These are phyloP conservation scores for Alternaria brassicae DNA, from an alignment of 2,329 filamentous ascomycete species.

Conservation along the genomic window DNA sequence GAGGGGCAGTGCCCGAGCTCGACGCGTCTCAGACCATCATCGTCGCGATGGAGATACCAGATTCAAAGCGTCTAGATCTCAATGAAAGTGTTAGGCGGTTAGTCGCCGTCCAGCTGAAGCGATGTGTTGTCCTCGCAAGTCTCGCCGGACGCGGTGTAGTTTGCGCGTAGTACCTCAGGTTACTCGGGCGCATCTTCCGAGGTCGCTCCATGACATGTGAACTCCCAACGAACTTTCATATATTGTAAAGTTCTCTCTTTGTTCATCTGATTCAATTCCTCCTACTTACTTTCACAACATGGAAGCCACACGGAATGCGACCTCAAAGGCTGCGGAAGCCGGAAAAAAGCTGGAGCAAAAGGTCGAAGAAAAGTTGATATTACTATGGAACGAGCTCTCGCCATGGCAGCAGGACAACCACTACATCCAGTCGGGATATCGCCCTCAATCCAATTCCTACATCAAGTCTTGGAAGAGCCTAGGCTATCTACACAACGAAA, in stretches of 20 bases:
- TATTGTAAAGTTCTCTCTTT: neutral
- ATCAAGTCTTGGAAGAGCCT: conserved; percentile 64
- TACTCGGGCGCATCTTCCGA: neutral
- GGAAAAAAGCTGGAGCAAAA: conserved; percentile 42
- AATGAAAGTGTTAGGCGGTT: neutral
- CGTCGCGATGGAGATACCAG: neutral
- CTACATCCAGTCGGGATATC: conserved; percentile 72
- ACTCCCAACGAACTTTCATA: neutral
- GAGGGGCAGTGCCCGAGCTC: conserved; percentile 25
- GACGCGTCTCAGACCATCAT: conserved; percentile 5
- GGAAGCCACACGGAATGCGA: conserved; percentile 32
- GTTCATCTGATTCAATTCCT: neutral
- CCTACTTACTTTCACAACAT: conserved; percentile 17
- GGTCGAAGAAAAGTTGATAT: conserved; percentile 58
- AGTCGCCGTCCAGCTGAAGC: neutral
- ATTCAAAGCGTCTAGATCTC: neutral
- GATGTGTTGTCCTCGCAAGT: conserved; percentile 15
- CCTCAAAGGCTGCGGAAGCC: conserved; percentile 19
- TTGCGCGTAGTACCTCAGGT: neutral
- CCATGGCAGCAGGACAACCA: conserved; percentile 68
- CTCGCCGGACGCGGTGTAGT: conserved; percentile 11
- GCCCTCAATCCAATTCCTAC: conserved; percentile 68
- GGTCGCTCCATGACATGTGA: conserved; percentile 5
- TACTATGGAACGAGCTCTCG: conserved; percentile 53
- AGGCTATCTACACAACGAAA: conserved; percentile 71